Percentiles rank a stretch among this genome's conserved stretches.
Evolutionary conservation across 495 filamentous ascomycete species (phyloP).

Genomic region (Halenospora varia): DNA sequence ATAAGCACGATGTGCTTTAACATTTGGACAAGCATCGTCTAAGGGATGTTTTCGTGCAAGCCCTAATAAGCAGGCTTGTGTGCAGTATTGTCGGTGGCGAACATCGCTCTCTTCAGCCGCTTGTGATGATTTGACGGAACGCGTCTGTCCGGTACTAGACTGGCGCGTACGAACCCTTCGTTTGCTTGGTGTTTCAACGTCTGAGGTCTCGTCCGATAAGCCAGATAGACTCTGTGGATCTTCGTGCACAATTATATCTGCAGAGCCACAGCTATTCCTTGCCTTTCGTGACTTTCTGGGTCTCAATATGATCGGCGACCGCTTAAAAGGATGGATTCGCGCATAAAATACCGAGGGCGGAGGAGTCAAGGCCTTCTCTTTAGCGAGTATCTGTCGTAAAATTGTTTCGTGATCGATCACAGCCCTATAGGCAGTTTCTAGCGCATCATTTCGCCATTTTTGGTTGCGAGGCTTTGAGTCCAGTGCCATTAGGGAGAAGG

Average conservation of each 20-base stretch:
- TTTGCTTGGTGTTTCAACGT: constrained; percentile 17
- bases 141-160: constrained; percentile 8
- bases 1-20: no score
- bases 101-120: constrained; percentile 14
- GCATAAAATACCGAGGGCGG: no score
- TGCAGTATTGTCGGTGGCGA: constrained; percentile 16
- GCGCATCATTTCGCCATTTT: no score
- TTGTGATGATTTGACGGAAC: constrained; percentile 11
- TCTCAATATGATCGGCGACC: no score
- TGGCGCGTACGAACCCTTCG: constrained; percentile 6
- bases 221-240: constrained; percentile 16
- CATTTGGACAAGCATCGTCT: no score
- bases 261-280: no score
- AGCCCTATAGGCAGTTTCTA: constrained; percentile 18
- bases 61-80: constrained; percentile 16
- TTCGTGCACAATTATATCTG: constrained; percentile 16
- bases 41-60: constrained; percentile 16
- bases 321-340: no score
- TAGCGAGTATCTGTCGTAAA: constrained; percentile 26
- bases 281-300: no score
- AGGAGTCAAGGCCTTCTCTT: no score
- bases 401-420: constrained; percentile 22
- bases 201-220: constrained; percentile 17
- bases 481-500: no score
- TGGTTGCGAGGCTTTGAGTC: no score